phyloP scores from a whole-genome alignment of 352 stramenopile species.

The Thraustochytrium striatum region DNA sequence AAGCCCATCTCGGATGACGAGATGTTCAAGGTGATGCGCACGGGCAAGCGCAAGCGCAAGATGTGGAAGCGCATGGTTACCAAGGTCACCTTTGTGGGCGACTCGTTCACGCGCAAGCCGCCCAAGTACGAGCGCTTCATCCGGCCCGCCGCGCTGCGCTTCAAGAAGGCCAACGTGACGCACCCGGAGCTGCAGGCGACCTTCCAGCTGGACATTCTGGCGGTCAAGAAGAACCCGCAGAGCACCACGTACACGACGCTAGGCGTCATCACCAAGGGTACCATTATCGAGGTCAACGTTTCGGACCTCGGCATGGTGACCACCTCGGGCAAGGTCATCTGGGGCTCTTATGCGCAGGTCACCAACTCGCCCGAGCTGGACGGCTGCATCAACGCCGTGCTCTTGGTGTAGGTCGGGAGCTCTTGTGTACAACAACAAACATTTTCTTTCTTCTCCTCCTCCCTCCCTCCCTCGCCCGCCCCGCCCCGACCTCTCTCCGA shows the following conservation, averaged over 20 bases:
- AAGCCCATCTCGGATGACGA: constrained; percentile 99
- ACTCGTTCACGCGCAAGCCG: constrained; percentile 98
- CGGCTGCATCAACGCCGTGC: constrained; percentile 97
- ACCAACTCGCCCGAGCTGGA: constrained; percentile 99
- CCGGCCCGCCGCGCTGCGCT: constrained; percentile 93
- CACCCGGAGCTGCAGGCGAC: constrained; percentile 99
- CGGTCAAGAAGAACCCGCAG: constrained; percentile 99
- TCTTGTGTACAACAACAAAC: neutral
- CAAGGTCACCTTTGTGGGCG: constrained; percentile 97
- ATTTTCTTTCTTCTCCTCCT: neutral
- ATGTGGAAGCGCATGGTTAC: constrained; percentile 86
- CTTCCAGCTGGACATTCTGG: constrained; percentile 98
- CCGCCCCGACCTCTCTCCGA: no score
- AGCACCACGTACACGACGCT: constrained; percentile 93
- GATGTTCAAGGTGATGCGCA: constrained; percentile 99
- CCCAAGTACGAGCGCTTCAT: constrained; percentile 99
- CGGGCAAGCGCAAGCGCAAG: constrained; percentile 91
- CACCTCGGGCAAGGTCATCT: constrained; percentile 98
- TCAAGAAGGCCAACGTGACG: constrained; percentile 99
- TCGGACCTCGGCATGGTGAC: constrained; percentile 98
- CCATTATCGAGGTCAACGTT: constrained; percentile 97
- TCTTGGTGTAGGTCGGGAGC: constrained; percentile 84
- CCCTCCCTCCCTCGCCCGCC: neutral
- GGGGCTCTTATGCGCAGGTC: constrained; percentile 96
- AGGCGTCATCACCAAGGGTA: constrained; percentile 99